Conservation (phyloP, 805 yeast species). For the Myxozyma geophila region DNA sequence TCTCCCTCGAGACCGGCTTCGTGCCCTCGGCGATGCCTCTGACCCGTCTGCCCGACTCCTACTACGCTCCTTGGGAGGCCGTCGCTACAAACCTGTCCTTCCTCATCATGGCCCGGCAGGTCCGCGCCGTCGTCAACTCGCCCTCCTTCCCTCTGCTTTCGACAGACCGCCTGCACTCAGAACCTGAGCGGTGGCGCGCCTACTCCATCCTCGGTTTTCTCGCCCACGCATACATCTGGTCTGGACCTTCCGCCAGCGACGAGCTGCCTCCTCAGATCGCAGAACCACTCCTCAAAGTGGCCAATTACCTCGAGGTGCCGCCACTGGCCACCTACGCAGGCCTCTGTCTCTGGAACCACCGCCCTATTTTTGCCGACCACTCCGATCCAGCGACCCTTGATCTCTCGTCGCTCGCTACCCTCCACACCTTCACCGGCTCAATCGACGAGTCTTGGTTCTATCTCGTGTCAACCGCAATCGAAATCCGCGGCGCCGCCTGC, state of each 20-base stretch:
- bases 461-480: slow-evolving; percentile 84
- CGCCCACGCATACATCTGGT: slow-evolving; percentile 91
- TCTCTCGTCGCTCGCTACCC: slow-evolving; percentile 73
- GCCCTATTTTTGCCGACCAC: slow-evolving; percentile 47
- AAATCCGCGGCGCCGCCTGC: slow-evolving; percentile 76
- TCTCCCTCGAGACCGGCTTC: slow-evolving; percentile 75
- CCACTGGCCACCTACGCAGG: slow-evolving; percentile 90
- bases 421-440: slow-evolving; percentile 85
- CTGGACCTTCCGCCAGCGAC: slow-evolving; percentile 60
- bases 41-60: slow-evolving; percentile 59
- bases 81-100: slow-evolving; percentile 72
- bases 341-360: slow-evolving; percentile 81
- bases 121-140: slow-evolving; percentile 65
- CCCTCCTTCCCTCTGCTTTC: slow-evolving; percentile 54
- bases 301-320: slow-evolving; percentile 70
- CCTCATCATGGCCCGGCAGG: slow-evolving; percentile 64
- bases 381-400: slow-evolving; percentile 62
- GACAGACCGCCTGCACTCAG: slow-evolving; percentile 51
- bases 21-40: slow-evolving; percentile 73
- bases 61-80: slow-evolving; percentile 78
- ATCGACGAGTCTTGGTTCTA: slow-evolving; percentile 95
- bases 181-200: slow-evolving; percentile 72
- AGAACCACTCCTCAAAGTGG: slow-evolving; percentile 64
- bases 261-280: slow-evolving; percentile 71
- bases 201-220: slow-evolving; percentile 78